These are phyloP conservation scores for Neoboletus brunneissimus DNA, from an alignment of 768 basidiomycete species.

Conservation along the genomic window DNA sequence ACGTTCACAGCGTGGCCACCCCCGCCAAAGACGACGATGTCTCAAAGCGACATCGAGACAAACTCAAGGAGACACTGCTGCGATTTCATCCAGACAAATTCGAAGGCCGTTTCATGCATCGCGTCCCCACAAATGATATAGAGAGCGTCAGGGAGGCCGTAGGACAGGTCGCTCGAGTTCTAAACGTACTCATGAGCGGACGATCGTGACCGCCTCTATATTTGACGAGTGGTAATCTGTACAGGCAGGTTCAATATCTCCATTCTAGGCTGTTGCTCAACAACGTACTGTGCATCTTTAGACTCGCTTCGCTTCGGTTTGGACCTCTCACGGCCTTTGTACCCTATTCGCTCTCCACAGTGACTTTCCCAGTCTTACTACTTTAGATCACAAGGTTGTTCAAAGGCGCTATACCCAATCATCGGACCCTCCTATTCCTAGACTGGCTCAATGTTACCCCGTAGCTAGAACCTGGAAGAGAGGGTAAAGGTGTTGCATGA, in stretches of 20 bases:
- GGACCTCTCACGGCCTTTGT: background rate
- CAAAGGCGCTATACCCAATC: background rate
- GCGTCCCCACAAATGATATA: constrained; percentile 45
- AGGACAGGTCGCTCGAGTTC: constrained; percentile 57
- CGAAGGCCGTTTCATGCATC: constrained; percentile 64
- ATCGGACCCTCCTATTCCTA: background rate
- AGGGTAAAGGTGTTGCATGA: background rate
- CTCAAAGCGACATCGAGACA: constrained; percentile 54
- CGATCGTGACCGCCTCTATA: constrained; percentile 1
- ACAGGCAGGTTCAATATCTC: background rate
- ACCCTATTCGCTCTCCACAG: background rate
- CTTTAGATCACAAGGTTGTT: background rate
- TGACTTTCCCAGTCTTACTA: background rate
- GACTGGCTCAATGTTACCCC: background rate
- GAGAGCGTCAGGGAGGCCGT: constrained; percentile 56
- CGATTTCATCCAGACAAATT: constrained; percentile 85
- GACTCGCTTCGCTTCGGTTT: background rate
- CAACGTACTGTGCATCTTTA: background rate
- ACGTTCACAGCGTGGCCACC: background rate
- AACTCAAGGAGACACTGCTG: constrained; percentile 61
- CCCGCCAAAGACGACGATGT: constrained; percentile 20
- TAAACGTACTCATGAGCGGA: constrained; percentile 54
- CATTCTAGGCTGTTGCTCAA: background rate
- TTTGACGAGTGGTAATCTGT: background rate
- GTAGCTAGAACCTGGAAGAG: background rate